phyloP scores from a whole-genome alignment of 495 filamentous ascomycete species.

The Podospora comata region DNA sequence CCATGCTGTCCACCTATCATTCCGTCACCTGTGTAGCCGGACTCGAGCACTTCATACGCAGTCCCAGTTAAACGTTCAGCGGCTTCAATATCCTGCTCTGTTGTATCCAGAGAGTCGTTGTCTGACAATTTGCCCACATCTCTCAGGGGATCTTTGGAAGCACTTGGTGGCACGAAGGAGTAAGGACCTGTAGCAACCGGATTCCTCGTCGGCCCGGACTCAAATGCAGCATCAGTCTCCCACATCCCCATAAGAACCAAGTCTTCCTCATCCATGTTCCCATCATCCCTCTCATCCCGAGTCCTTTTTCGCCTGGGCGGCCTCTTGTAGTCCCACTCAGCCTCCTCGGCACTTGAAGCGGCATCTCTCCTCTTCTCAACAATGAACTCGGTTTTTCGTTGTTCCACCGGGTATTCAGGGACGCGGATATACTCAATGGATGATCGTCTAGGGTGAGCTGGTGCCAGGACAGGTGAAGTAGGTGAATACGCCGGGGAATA shows the following conservation, averaged over 20 bases:
- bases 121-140: background rate
- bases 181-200: background rate
- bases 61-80: background rate
- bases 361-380: background rate
- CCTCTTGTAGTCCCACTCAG: background rate
- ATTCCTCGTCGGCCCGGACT: background rate
- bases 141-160: background rate
- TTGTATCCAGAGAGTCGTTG: background rate
- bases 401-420: background rate
- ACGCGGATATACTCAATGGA: background rate
- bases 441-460: background rate
- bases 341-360: background rate
- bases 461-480: background rate
- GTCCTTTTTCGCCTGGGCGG: background rate
- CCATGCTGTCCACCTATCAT: constrained; percentile 1
- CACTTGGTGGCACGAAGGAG: background rate
- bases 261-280: background rate
- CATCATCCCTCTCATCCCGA: background rate
- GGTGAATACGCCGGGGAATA: background rate
- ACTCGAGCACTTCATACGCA: constrained; percentile 6
- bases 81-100: background rate
- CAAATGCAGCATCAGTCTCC: background rate
- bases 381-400: background rate
- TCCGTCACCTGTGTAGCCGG: constrained; percentile 12
- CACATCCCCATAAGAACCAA: background rate